Base-by-base conservation (phyloP, 139 green algal species). In the Zygnema cylindricum region DNA sequence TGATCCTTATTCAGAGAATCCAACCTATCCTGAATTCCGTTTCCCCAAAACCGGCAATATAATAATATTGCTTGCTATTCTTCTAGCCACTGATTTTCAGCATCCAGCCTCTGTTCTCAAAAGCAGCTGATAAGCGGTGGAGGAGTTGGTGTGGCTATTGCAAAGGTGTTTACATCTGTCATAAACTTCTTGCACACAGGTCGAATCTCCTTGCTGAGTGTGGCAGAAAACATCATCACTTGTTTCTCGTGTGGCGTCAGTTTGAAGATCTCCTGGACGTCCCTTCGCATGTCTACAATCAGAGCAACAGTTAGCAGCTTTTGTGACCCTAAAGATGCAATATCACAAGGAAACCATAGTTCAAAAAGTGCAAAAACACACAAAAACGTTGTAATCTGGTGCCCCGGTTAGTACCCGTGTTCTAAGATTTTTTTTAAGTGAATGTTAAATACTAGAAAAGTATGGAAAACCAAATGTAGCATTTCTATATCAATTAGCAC, bases 191-290 rank as follows among this genome's bases (percentile, higher is more conserved):
- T 99, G 95, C 94, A 97, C 25, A 99, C 92, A 25, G 93, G 84
- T n/a, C 98, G 96, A 43, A 99, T 96, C 39, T 99, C 96, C 86
- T 95, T 89, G 87, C 92, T 93, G 1, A 99, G 94, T 25, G 98
- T 99, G 16, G 98, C 98, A 38, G 92, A 96, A 91, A 99, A 99
- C 98, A 99, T 99, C 96, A 99, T 99, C 82, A 99, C 97, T 92
- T 99, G 98, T 95, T 99, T 99, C 90, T 99, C 95, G 88, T 98
- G 97, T 16, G 97, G 98, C 32, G 98, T 99, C 87, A 95, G 89
- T 95, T 98, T 98, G 94, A 99, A 99, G 85, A 99, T 98, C 42
- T 96, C 95, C 93, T 99, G 97, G 16, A 99, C 95, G 90, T 99
- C 98, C 23, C 89, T 91, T 69, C 98, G 94, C 98, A 99, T 99